Percentiles rank a stretch among this genome's conserved stretches.
These are phyloP conservation scores for Astragalus glycyphyllos DNA, from an alignment of 306 rosid species.

Conservation along the genomic window DNA sequence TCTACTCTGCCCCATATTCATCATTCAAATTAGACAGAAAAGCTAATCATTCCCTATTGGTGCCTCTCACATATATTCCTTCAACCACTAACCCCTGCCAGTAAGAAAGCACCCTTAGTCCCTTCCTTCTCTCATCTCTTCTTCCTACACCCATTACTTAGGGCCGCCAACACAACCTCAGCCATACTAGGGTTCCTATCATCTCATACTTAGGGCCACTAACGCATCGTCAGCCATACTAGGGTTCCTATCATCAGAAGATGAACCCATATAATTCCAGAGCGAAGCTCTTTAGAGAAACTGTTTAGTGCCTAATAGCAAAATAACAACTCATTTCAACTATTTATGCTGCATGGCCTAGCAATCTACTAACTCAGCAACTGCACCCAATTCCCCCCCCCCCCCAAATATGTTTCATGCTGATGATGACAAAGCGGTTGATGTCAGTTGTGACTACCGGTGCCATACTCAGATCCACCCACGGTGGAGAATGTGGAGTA, in stretches of 20 bases:
- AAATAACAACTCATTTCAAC: no score
- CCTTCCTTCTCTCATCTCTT: not conserved
- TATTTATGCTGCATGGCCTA: no score
- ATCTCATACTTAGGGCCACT: not conserved
- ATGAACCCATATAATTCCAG: no score
- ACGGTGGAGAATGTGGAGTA: no score
- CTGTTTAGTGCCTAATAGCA: no score
- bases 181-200: not conserved
- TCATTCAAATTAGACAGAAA: not conserved
- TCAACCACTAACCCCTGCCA: not conserved
- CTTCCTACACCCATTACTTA: not conserved
- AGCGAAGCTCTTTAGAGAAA: no score
- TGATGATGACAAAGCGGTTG: no score
- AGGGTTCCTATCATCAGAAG: not conserved
- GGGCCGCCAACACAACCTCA: not conserved
- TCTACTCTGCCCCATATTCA: not conserved
- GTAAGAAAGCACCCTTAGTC: not conserved
- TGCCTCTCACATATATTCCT: not conserved
- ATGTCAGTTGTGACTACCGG: no score
- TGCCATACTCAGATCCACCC: no score
- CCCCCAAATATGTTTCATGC: no score
- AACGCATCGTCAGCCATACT: not conserved
- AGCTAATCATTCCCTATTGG: not conserved
- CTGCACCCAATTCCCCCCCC: no score
- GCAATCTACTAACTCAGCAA: no score